Evolutionary conservation across 192 early-diverging fungal species (phyloP).

Genomic region (Rhizophagus prolifer): DNA sequence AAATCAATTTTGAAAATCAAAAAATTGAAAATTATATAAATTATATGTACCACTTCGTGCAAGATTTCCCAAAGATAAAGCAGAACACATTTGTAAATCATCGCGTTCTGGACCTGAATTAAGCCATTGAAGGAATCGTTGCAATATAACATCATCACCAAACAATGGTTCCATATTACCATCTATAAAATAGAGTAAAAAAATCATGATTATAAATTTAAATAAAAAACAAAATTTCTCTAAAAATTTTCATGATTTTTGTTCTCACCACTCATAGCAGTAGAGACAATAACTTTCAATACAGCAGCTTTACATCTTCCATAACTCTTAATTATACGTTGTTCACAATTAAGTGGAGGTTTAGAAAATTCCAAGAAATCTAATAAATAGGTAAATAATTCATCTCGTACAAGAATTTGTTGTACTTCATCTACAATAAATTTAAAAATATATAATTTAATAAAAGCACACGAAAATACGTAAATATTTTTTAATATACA

Average conservation of each 20-base stretch:
- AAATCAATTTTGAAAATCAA: background rate
- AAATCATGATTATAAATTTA: background rate
- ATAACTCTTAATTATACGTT: constrained; percentile 52
- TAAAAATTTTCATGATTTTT: background rate
- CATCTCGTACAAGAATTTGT: constrained; percentile 36
- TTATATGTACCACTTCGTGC: constrained; percentile 52
- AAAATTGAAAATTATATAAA: background rate
- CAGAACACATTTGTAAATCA: constrained; percentile 54
- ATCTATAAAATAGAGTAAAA: constrained; percentile 36
- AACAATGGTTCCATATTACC: constrained; percentile 50
- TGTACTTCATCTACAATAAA: constrained; percentile 41
- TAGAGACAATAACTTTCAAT: constrained; percentile 47
- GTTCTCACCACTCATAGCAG: constrained; percentile 36
- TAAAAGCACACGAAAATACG: background rate
- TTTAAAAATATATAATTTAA: constrained; percentile 1
- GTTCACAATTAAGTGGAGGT: constrained; percentile 40
- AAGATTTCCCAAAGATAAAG: constrained; percentile 68
- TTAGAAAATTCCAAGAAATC: constrained; percentile 45
- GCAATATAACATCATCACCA: constrained; percentile 41
- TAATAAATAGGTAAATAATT: constrained; percentile 38
- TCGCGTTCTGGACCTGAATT: constrained; percentile 34
- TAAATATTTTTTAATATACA: background rate
- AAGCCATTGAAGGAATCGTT: constrained; percentile 47
- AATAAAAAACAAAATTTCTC: background rate
- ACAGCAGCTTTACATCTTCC: constrained; percentile 42